These are phyloP conservation scores for Backusella macrospora DNA, from an alignment of 192 early-diverging fungal species.

Conservation along the genomic window DNA sequence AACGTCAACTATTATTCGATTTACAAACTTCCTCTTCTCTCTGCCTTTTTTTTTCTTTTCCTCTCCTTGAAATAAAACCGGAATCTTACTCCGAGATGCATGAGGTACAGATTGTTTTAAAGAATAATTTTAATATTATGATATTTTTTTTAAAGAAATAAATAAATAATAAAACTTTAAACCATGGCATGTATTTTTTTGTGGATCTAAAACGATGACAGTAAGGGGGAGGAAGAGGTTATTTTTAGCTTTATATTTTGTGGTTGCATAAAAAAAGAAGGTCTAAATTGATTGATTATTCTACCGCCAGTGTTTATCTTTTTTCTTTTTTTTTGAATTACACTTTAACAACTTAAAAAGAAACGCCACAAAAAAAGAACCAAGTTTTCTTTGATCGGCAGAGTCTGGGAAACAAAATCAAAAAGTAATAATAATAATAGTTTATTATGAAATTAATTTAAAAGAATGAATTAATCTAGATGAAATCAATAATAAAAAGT, in stretches of 20 bases:
- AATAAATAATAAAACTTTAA: no score
- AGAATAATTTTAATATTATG: no score
- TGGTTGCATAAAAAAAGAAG: background rate
- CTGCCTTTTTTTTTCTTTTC: no score
- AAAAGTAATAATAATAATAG: background rate
- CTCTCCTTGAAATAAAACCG: background rate
- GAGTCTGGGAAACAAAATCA: background rate
- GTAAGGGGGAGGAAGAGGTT: background rate
- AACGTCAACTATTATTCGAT: conserved; percentile 2
- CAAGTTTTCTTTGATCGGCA: conserved; percentile 6
- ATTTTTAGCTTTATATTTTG: background rate
- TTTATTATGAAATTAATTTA: background rate
- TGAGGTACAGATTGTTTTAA: background rate
- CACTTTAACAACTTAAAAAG: conserved; percentile 11
- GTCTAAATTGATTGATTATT: background rate
- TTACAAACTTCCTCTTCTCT: background rate
- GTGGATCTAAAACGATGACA: no score
- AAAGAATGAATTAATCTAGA: background rate
- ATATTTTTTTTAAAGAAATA: no score
- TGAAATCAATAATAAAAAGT: background rate
- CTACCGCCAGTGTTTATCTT: background rate
- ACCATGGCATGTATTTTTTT: no score
- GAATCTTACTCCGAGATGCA: background rate
- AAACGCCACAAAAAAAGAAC: background rate
- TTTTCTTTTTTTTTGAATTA: conserved; percentile 9